Evolutionary conservation across 352 stramenopile genomes (phyloP).

Genomic region (Blastocystis sp.): DNA sequence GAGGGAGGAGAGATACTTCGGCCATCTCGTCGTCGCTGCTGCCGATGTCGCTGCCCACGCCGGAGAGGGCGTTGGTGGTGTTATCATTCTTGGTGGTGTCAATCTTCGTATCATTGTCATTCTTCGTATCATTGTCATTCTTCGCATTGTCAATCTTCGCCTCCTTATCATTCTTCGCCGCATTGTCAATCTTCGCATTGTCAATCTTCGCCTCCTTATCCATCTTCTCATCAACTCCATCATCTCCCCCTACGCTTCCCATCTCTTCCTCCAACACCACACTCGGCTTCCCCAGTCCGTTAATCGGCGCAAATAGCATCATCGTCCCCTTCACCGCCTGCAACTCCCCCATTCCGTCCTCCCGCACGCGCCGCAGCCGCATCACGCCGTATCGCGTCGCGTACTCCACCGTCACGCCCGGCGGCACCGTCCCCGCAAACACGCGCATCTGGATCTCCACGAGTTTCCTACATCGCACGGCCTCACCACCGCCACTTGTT

Average conservation of each 20-base stretch:
- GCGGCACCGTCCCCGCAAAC: background rate
- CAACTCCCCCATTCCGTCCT: conserved; percentile 21
- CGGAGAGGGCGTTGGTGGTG: too few relatives aligned
- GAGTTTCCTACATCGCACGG: conserved; percentile 19
- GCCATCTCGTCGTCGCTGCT: background rate
- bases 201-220: too few relatives aligned
- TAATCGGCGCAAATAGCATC: background rate
- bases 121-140: too few relatives aligned
- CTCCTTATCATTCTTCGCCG: background rate
- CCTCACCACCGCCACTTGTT: background rate
- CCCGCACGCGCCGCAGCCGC: background rate
- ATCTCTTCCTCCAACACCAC: background rate
- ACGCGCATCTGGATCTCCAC: conserved; percentile 33
- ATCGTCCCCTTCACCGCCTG: background rate
- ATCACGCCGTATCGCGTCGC: conserved; percentile 4
- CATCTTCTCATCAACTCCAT: too few relatives aligned
- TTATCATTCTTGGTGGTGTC: too few relatives aligned
- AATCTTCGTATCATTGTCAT: too few relatives aligned
- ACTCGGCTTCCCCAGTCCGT: background rate
- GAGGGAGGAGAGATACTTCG: background rate
- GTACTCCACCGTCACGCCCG: background rate
- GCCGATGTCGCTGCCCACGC: background rate
- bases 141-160: too few relatives aligned
- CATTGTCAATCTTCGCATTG: background rate
- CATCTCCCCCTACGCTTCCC: too few relatives aligned